Evolutionary conservation across 1,284 basidiomycete species (phyloP).

Genomic region (Apiotrichum siamense): DNA sequence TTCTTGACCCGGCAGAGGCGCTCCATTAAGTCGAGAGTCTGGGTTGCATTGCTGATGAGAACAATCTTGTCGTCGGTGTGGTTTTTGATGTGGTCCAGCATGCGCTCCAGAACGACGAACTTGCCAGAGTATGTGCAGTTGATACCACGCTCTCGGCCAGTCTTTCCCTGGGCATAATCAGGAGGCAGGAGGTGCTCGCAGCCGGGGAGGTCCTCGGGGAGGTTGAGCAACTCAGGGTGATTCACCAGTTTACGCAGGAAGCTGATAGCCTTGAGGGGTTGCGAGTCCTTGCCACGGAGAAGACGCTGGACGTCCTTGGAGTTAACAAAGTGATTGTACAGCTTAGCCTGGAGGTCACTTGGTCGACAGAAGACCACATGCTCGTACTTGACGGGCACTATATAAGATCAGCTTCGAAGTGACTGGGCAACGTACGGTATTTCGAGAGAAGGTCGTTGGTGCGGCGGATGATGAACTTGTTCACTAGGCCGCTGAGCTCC

Average conservation of each 20-base stretch:
- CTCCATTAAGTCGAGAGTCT: conserved; percentile 92
- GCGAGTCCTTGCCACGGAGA: conserved; percentile 82
- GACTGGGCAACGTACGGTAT: conserved; percentile 62
- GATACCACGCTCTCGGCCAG: conserved; percentile 53
- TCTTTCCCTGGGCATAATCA: conserved; percentile 52
- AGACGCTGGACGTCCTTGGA: conserved; percentile 91
- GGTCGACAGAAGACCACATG: conserved; percentile 96
- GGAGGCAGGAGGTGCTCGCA: conserved; percentile 78
- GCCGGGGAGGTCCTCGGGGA: conserved; percentile 80
- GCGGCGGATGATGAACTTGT: conserved; percentile 93
- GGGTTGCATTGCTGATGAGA: conserved; percentile 96
- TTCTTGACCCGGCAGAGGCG: conserved; percentile 75
- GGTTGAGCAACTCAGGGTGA: conserved; percentile 86
- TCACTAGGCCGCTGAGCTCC: conserved; percentile 83
- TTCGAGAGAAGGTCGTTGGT: conserved; percentile 97
- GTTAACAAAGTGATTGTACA: conserved; percentile 89
- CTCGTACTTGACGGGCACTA: conserved; percentile 98
- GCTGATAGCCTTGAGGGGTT: conserved; percentile 95
- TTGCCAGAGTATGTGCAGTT: conserved; percentile 82
- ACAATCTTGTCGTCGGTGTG: conserved; percentile 96
- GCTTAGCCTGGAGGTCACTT: conserved; percentile 76
- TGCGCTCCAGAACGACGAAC: conserved; percentile 88
- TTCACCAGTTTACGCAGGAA: conserved; percentile 97
- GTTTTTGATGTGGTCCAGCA: conserved; percentile 70
- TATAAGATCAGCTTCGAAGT: background rate